phyloP scores from a whole-genome alignment of 352 stramenopile species.

The Phytopythium sindhum region DNA sequence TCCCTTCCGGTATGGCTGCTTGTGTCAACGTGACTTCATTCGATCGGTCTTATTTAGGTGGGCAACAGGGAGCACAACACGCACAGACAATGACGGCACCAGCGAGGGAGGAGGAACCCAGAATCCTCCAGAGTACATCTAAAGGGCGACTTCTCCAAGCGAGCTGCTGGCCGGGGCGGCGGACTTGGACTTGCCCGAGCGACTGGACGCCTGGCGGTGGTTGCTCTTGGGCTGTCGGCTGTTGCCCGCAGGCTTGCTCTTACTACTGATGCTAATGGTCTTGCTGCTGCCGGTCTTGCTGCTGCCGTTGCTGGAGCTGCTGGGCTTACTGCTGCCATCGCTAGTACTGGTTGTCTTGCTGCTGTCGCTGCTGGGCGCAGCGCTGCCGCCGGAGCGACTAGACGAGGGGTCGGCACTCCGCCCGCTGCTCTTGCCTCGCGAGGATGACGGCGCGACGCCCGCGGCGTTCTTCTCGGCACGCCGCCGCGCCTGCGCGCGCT shows the following conservation, averaged over 20 bases:
- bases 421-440: conserved; percentile 5
- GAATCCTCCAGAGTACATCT: neutral
- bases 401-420: conserved; percentile 11
- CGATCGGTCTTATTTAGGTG: neutral
- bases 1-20: neutral
- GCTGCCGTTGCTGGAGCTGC: neutral
- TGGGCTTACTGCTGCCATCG: conserved; percentile 3
- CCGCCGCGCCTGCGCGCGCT: conserved; percentile 60
- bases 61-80: neutral
- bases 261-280: conserved; percentile 17
- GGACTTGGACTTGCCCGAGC: conserved; percentile 15
- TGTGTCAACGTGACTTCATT: neutral
- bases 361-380: conserved; percentile 13
- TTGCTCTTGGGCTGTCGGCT: conserved; percentile 14
- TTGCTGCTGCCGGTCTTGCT: conserved; percentile 7
- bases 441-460: conserved; percentile 9
- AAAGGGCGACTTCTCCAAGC: conserved; percentile 23
- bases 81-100: neutral
- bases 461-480: conserved; percentile 60
- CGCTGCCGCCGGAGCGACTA: neutral
- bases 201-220: conserved; percentile 23
- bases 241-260: conserved; percentile 16
- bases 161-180: conserved; percentile 8
- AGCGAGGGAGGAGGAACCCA: neutral
- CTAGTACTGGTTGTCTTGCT: neutral